A percentile compares a stretch with the other conserved stretches of the same genome.
Conservation (phyloP, 2,329 filamentous ascomycete species). For the Pyricularia pennisetigena region DNA sequence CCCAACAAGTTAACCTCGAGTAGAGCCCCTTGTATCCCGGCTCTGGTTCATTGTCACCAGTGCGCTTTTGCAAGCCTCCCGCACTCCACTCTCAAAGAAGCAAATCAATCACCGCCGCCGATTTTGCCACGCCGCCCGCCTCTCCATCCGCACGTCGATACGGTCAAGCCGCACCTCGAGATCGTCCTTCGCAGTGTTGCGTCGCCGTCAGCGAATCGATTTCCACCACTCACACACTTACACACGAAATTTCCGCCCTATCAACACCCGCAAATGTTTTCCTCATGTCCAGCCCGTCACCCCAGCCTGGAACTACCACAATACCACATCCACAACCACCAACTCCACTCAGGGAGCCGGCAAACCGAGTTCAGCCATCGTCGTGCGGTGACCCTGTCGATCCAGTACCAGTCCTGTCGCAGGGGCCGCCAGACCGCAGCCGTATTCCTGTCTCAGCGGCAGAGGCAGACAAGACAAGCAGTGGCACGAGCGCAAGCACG, state of each 20-base stretch:
- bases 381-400: background rate
- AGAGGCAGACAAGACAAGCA: background rate
- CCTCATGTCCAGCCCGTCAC: conserved; percentile 46
- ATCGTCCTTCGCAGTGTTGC: background rate
- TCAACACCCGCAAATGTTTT: conserved; percentile 36
- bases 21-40: background rate
- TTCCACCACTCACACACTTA: background rate
- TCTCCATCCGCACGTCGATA: background rate
- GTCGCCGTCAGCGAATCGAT: background rate
- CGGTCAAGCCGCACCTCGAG: background rate
- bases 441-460: conserved; percentile 1
- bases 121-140: background rate
- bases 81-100: background rate
- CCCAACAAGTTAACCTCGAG: background rate
- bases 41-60: background rate
- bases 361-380: conserved; percentile 7
- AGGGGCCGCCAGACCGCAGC: background rate
- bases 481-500: conserved; percentile 1
- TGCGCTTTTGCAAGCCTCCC: background rate
- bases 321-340: conserved; percentile 12
- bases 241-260: background rate
- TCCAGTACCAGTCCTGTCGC: conserved; percentile 1
- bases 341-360: conserved; percentile 13
- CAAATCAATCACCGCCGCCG: background rate
- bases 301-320: conserved; percentile 46